Evolutionary conservation across 2,329 filamentous ascomycete species (phyloP), one percentile per base, ranked within the genome.

Genomic region (Byssothecium circinans): DNA sequence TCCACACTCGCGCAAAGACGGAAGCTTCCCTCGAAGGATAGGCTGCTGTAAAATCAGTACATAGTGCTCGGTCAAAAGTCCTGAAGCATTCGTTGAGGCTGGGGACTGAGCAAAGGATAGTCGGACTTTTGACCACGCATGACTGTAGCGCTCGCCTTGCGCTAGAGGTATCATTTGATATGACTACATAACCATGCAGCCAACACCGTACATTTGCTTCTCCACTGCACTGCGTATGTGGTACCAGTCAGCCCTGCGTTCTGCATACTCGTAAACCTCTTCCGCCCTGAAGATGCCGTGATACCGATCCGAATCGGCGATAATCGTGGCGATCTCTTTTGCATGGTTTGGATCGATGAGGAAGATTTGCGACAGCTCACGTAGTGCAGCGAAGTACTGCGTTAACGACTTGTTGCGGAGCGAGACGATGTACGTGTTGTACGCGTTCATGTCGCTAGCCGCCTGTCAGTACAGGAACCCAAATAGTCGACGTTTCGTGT

Each of bases 201-300:
- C 92, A 69, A 96, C 83, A 4, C 94, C 94, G 74, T 96, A 97
- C 91, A 99, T 96, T 52, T 91, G 91, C 73, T 88, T 87, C 77
- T 99, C 94, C 5, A 99, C 94, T 54, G 91, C 84, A 55, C 82
- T 84, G 75, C 87, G 88, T 10, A 99, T 89, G 60, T 87, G 81
- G 68, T 94, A 96, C 94, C 94, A 99, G 74, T 99, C 94, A 41
- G 91, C 91, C 58, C 94, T 79, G 57, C 94, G 78, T 73, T 96
- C 91, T 1, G 92, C 94, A 75, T 95, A 99, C 76, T 97, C 92
- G 64, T 96, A 96, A 3, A 97, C 94, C 75, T 99, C 94, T 70
- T 99, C 94, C 0, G 92, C 89, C 17, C 91, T 82, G 65, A 97
- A 96, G 40, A 99, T 88, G 11, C 94, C 94, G 20, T 88, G 82